These are phyloP conservation scores for Iris macrosiphon DNA, from an alignment of 106 monocot species.

Conservation along the genomic window DNA sequence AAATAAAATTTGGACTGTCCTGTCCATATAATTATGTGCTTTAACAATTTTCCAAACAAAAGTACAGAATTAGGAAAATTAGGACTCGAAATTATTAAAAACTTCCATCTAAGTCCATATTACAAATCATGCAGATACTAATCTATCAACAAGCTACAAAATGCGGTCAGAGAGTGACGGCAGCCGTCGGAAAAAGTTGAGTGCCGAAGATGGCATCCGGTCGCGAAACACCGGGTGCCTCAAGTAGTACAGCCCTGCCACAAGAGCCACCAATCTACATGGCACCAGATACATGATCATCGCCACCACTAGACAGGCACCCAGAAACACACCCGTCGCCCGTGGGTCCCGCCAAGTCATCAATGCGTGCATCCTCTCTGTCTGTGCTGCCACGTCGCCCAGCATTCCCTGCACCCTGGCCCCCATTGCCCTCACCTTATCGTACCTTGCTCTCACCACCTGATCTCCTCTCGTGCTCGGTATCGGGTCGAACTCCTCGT, in stretches of 20 bases:
- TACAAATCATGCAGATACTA: no score
- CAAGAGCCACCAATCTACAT: slow-evolving; percentile 34
- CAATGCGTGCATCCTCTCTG: slow-evolving; percentile 66
- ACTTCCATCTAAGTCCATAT: no score
- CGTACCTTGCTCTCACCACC: slow-evolving; percentile 70
- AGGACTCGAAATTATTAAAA: no score
- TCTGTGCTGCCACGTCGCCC: slow-evolving; percentile 67
- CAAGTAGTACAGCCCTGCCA: slow-evolving; percentile 49
- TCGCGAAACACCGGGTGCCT: slow-evolving; percentile 82
- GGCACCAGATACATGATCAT: slow-evolving; percentile 56
- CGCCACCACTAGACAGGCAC: slow-evolving; percentile 34
- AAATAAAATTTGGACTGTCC: no score
- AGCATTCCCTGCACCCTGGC: slow-evolving; percentile 53
- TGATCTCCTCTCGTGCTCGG: slow-evolving; percentile 49
- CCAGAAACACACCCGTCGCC: slow-evolving; percentile 74
- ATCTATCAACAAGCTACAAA: slow-evolving; percentile 17
- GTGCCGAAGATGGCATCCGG: slow-evolving; percentile 36
- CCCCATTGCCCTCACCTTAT: slow-evolving; percentile 45
- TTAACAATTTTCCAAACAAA: no score
- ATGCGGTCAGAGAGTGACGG: slow-evolving; percentile 65
- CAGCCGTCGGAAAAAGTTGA: slow-evolving; percentile 83
- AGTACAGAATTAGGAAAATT: no score
- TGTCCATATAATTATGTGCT: no score
- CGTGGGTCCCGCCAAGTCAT: slow-evolving; percentile 77
- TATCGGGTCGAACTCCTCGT: slow-evolving; percentile 81